Base-by-base conservation (phyloP, 306 rosid genomes). In the Lathyrus oleraceus region DNA sequence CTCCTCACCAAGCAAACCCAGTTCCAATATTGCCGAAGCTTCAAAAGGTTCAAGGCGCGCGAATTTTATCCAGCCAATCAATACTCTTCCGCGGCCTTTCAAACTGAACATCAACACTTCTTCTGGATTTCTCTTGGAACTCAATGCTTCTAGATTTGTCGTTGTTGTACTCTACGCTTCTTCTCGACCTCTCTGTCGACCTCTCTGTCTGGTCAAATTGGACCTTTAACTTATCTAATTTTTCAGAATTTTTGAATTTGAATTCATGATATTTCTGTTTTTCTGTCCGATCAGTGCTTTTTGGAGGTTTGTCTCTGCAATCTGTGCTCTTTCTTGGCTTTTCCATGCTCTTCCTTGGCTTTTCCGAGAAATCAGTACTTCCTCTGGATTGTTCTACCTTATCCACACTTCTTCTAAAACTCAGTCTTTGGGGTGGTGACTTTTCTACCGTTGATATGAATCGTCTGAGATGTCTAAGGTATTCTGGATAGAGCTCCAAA, bases 31-130 rank as follows among this genome's bases (percentile, higher is more conserved):
- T 23, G 15, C 28, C 32, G 19, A 72, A 61, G 72, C 78, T 66
- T 59, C 76, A 67, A 62, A 57, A 82, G 21, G 9, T 67, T 88
- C 81, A 87, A 30, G 86, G 74, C 16, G 91, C 82, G 73, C 91
- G 88, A 57, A 85, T 80, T 79, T 91, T 82, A 21, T 91, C 97
- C 81, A 91, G 82, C 97, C 97, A 89, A 77, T 91, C 96, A 4
- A 91, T 82, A 48, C 94, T 91, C 84, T 86, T 89, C 70, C 94
- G 79, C 0, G 86, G 86, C 79, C 88, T 87, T 71, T 91, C 94
- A 25, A 89, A 78, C 85, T 91, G 94, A 69, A 78, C 83, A 65
- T 91, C 97, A 5, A 89, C 64, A 27, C 96, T 89, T 81, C 86
- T 86, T 70, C 94, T 75, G 16, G 96, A 86, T 64, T 81, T 91